Percentiles rank a stretch among this genome's conserved stretches.
These are phyloP conservation scores for Cercospora sojina DNA, from an alignment of 2,329 filamentous ascomycete genomes.

Conservation along the genomic window DNA sequence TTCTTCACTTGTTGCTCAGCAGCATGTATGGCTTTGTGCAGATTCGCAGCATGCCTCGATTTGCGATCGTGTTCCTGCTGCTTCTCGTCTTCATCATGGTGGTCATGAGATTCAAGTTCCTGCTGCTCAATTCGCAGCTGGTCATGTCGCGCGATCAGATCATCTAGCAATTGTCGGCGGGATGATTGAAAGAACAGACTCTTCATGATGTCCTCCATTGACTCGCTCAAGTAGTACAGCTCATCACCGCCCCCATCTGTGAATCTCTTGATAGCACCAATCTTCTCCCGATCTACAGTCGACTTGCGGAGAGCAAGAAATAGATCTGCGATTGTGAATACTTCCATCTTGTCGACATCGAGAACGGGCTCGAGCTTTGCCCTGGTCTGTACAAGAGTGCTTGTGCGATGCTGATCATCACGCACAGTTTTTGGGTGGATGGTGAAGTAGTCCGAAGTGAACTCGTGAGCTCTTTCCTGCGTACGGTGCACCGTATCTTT, in stretches of 20 bases:
- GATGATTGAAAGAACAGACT: constrained; percentile 88
- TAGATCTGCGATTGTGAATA: constrained; percentile 66
- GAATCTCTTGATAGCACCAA: constrained; percentile 78
- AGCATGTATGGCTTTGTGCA: constrained; percentile 71
- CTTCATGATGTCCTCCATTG: constrained; percentile 83
- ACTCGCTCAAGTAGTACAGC: constrained; percentile 67
- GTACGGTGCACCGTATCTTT: constrained; percentile 48
- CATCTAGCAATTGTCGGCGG: constrained; percentile 69
- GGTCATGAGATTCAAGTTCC: constrained; percentile 43
- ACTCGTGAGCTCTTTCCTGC: constrained; percentile 60
- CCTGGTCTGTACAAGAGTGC: constrained; percentile 18
- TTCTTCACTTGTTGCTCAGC: constrained; percentile 78
- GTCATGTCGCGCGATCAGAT: constrained; percentile 63
- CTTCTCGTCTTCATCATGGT: constrained; percentile 44
- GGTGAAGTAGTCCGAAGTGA: constrained; percentile 77
- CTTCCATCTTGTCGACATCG: constrained; percentile 53
- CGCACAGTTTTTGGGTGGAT: constrained; percentile 52
- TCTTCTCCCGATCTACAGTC: constrained; percentile 86
- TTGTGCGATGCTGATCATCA: constrained; percentile 26
- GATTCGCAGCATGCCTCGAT: constrained; percentile 58
- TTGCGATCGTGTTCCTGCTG: constrained; percentile 42
- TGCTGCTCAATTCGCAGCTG: constrained; percentile 53
- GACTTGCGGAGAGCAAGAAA: constrained; percentile 66
- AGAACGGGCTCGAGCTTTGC: constrained; percentile 45
- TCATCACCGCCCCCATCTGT: constrained; percentile 74